Evolutionary conservation across 2,329 filamentous ascomycete genomes (phyloP).

Genomic region (Neurospora sp.): DNA sequence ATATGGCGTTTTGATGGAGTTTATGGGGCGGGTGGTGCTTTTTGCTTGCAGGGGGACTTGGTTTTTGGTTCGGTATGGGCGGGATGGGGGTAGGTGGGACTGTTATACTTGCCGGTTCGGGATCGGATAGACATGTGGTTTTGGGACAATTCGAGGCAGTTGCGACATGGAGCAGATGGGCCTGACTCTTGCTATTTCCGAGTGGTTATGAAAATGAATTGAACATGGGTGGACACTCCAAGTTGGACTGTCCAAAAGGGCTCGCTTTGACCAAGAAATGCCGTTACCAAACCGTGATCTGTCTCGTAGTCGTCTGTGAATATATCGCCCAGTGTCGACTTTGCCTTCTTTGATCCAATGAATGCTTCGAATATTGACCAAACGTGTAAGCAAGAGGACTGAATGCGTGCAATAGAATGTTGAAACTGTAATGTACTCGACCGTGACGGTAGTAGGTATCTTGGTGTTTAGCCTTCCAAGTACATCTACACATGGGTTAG

Average conservation of each 20-base stretch:
- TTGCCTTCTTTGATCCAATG: background rate
- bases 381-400: background rate
- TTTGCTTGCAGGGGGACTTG: background rate
- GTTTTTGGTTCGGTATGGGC: background rate
- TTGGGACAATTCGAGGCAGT: background rate
- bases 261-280: background rate
- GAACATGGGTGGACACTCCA: background rate
- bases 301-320: background rate
- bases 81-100: background rate
- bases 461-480: background rate
- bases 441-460: background rate
- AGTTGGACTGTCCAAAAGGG: background rate
- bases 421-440: background rate
- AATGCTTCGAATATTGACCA: background rate
- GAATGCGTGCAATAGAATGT: background rate
- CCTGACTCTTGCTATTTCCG: background rate
- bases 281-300: background rate
- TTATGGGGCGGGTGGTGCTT: background rate
- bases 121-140: background rate
- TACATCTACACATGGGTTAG: background rate
- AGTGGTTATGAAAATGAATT: background rate
- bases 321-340: background rate
- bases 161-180: background rate
- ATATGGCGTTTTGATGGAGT: background rate
- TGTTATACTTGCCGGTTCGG: background rate